These are phyloP conservation scores for Elaphomyces granulatus DNA, from an alignment of 495 filamentous ascomycete genomes.

Conservation along the genomic window DNA sequence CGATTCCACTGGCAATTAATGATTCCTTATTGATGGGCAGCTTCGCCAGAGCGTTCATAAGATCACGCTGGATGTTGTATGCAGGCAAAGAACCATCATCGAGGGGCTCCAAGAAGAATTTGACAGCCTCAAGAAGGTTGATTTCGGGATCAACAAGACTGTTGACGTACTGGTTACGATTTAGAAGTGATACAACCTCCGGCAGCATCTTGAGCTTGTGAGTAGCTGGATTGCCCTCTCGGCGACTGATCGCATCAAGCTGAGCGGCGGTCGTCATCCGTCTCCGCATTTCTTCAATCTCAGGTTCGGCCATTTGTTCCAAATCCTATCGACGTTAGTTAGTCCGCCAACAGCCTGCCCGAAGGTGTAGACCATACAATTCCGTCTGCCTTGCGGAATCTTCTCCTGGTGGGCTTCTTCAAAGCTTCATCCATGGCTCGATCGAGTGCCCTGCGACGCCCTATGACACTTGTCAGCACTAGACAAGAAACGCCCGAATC, in stretches of 20 bases:
- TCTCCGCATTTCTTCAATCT: slow-evolving; percentile 75
- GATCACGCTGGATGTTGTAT: slow-evolving; percentile 91
- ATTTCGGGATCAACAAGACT: slow-evolving; percentile 84
- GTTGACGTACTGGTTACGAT: slow-evolving; percentile 67
- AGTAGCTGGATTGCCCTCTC: slow-evolving; percentile 62
- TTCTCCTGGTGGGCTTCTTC: slow-evolving; percentile 64
- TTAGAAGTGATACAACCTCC: slow-evolving; percentile 76
- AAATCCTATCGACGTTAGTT: slow-evolving; percentile 49
- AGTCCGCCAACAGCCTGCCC: background rate
- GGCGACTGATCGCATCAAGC: slow-evolving; percentile 66
- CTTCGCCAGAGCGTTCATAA: slow-evolving; percentile 64
- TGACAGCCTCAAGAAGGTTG: slow-evolving; percentile 86
- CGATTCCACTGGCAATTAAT: slow-evolving; percentile 79
- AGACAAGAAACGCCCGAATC: slow-evolving; percentile 3
- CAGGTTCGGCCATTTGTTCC: slow-evolving; percentile 73
- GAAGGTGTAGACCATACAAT: slow-evolving; percentile 44
- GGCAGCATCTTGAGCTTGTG: slow-evolving; percentile 92
- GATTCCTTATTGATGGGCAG: slow-evolving; percentile 83
- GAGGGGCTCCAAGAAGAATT: slow-evolving; percentile 93
- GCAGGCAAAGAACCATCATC: slow-evolving; percentile 85
- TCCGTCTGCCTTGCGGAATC: slow-evolving; percentile 67
- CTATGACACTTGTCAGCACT: slow-evolving; percentile 14
- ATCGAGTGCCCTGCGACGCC: slow-evolving; percentile 65
- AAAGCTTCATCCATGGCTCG: slow-evolving; percentile 74
- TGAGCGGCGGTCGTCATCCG: slow-evolving; percentile 88